Percentiles rank a stretch among this genome's conserved stretches.
phyloP scores from a whole-genome alignment of 257 asterid species.

The Galeopsis tetrahit region DNA sequence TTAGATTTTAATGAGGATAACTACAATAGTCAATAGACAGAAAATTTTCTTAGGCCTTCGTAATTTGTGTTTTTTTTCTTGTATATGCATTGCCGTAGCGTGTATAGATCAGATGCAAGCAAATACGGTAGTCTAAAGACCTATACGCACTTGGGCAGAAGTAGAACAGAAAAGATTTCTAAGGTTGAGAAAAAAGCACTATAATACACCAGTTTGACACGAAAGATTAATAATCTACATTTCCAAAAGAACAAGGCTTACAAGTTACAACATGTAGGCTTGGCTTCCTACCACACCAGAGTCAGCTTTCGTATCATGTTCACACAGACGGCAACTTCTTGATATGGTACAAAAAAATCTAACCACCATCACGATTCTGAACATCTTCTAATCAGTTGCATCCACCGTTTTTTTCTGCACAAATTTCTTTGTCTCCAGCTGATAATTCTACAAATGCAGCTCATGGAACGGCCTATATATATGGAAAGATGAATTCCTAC shows the following conservation, averaged over 20 bases:
- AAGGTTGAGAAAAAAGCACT: neutral
- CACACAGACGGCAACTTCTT: slow-evolving; percentile 24
- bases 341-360: slow-evolving; percentile 19
- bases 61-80: no score
- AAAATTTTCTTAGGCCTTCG: no score
- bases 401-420: slow-evolving; percentile 33
- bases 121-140: no score
- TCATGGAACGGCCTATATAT: slow-evolving; percentile 22
- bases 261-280: slow-evolving; percentile 39
- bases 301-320: slow-evolving; percentile 23
- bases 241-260: slow-evolving; percentile 37
- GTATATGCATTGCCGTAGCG: no score
- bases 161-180: neutral
- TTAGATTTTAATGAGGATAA: no score
- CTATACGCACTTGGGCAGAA: neutral
- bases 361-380: slow-evolving; percentile 22
- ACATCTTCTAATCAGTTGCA: slow-evolving; percentile 28
- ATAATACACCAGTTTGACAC: slow-evolving; percentile 29
- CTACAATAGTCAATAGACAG: no score
- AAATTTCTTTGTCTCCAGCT: neutral
- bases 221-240: slow-evolving; percentile 38
- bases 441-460: slow-evolving; percentile 32
- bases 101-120: no score
- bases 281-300: slow-evolving; percentile 31
- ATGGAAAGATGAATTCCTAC: slow-evolving; percentile 28